Evolutionary conservation across 331 rosid species (phyloP).

Genomic region (Ulmus americana): DNA sequence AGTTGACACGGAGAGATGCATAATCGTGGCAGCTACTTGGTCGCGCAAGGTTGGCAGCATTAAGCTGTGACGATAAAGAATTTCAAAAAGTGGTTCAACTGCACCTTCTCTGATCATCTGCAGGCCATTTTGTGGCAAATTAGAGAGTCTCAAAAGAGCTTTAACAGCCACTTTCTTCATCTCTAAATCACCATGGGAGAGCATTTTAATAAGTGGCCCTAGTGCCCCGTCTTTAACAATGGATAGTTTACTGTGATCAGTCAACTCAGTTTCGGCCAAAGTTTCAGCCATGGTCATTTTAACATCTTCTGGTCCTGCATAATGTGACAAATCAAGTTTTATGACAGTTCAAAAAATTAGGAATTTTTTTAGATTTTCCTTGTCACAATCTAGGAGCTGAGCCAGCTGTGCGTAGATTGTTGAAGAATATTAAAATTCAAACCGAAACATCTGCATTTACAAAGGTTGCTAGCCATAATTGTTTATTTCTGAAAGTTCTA

Average conservation of each 20-base stretch:
- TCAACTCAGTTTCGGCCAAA: conserved; percentile 46
- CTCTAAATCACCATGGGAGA: conserved; percentile 35
- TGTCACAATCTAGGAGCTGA: not conserved
- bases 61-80: conserved; percentile 50
- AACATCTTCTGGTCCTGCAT: conserved; percentile 40
- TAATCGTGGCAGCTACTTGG: conserved; percentile 47
- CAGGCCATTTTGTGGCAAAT: conserved; percentile 48
- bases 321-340: conserved; percentile 1
- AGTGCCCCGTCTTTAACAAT: conserved; percentile 45
- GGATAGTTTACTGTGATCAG: conserved; percentile 45
- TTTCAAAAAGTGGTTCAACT: conserved; percentile 42
- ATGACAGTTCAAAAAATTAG: not conserved
- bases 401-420: not conserved
- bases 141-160: conserved; percentile 48
- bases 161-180: conserved; percentile 40
- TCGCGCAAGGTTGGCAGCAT: conserved; percentile 34
- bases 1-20: conserved; percentile 51
- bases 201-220: conserved; percentile 49
- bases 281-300: conserved; percentile 43
- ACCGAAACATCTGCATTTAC: not conserved
- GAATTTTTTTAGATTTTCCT: not conserved
- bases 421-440: not conserved
- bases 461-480: not conserved
- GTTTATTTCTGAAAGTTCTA: not conserved
- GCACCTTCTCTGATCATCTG: conserved; percentile 52